Conservation (phyloP, 2,329 filamentous ascomycete species). For the Nigrospora osmanthi region DNA sequence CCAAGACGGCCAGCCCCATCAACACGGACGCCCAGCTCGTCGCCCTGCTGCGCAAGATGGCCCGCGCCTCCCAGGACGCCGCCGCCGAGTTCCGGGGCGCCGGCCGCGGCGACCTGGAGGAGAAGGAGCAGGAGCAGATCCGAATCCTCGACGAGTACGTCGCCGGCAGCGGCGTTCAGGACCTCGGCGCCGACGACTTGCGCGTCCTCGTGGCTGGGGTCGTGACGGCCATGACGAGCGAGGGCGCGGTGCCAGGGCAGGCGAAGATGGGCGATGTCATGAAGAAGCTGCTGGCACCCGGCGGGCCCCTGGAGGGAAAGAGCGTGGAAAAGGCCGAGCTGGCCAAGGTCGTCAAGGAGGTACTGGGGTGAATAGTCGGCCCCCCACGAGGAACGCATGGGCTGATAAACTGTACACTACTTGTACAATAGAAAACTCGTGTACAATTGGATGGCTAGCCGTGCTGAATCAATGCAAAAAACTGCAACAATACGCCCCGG, state of each 20-base stretch:
- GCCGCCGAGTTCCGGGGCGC: slow-evolving; percentile 56
- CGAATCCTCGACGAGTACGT: slow-evolving; percentile 59
- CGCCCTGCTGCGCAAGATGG: slow-evolving; percentile 56
- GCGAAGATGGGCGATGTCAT: slow-evolving; percentile 52
- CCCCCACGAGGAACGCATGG: too few species aligned
- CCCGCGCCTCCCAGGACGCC: slow-evolving; percentile 49
- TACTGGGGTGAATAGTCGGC: slow-evolving; percentile 1
- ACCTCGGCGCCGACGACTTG: slow-evolving; percentile 51
- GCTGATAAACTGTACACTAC: too few species aligned
- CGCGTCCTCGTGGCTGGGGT: slow-evolving; percentile 40
- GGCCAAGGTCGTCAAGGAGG: slow-evolving; percentile 52
- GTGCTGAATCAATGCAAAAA: too few species aligned
- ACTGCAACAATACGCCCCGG: too few species aligned
- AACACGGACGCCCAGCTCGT: slow-evolving; percentile 63
- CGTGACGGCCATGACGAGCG: slow-evolving; percentile 40
- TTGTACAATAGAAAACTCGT: too few species aligned
- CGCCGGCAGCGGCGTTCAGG: slow-evolving; percentile 49
- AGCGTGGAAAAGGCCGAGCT: slow-evolving; percentile 56
- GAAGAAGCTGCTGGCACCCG: slow-evolving; percentile 47
- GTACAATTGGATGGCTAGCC: too few species aligned
- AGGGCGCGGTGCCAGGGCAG: slow-evolving; percentile 33
- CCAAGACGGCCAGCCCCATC: slow-evolving; percentile 65
- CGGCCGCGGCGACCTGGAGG: slow-evolving; percentile 59
- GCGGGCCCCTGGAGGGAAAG: slow-evolving; percentile 51
- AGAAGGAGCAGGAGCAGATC: slow-evolving; percentile 62